These are phyloP conservation scores for Mycena rosella DNA, from an alignment of 768 basidiomycete genomes.

Conservation along the genomic window DNA sequence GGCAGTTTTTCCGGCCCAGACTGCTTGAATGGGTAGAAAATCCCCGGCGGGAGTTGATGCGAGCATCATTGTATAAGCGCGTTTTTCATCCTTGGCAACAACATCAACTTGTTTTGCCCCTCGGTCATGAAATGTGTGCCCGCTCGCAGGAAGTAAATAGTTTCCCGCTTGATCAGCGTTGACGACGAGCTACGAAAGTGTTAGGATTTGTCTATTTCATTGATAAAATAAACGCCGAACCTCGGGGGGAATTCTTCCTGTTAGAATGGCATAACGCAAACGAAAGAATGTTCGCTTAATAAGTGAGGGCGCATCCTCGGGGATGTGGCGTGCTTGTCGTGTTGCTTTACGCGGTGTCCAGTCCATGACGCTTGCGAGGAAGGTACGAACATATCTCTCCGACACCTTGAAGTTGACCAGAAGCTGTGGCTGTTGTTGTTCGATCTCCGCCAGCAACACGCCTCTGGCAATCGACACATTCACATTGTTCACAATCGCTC, in stretches of 20 bases:
- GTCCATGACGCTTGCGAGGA: conserved; percentile 21
- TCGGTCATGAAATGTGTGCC: too few species aligned
- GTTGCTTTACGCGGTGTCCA: conserved; percentile 27
- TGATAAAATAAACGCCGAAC: background rate
- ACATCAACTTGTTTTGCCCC: too few species aligned
- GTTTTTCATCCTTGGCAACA: too few species aligned
- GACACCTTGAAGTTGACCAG: conserved; percentile 24
- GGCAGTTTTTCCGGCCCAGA: too few species aligned
- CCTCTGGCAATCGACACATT: conserved; percentile 21
- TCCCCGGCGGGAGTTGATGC: conserved; percentile 32
- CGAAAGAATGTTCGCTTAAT: conserved; percentile 10
- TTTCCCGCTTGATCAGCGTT: conserved; percentile 38
- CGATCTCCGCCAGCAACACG: conserved; percentile 21
- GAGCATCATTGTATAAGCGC: too few species aligned
- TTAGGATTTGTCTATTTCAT: too few species aligned
- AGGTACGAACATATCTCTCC: conserved; percentile 11
- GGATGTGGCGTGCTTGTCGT: conserved; percentile 21
- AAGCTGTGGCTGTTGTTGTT: conserved; percentile 4
- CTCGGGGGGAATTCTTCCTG: conserved; percentile 5
- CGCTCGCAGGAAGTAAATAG: conserved; percentile 27
- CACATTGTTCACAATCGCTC: conserved; percentile 15
- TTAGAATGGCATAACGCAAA: conserved; percentile 2
- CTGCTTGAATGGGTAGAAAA: conserved; percentile 41
- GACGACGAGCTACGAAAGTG: conserved; percentile 12
- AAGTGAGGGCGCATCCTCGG: conserved; percentile 16